Base-by-base conservation (phyloP, 2,329 filamentous ascomycete species). In the Phoma sp. region DNA sequence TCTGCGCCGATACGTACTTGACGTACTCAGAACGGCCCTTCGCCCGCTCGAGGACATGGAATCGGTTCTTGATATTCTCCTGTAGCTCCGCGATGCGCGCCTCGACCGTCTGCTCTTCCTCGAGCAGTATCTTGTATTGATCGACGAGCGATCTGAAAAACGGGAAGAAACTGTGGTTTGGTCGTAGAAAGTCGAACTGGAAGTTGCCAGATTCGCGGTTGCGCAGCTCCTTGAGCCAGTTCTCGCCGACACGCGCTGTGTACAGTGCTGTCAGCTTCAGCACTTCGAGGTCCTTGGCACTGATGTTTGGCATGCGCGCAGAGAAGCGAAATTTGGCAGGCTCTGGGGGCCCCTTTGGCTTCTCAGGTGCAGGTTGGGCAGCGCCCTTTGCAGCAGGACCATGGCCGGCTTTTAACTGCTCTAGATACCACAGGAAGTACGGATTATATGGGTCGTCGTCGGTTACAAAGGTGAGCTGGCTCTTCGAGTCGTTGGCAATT, bases 261-360 rank as follows among this genome's bases (percentile, higher is more conserved):
- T 95, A 97, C 24, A 96, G 81, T 19, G 95, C 95, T 32, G 94
- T 96, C 70, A 96, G 78, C 60, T 83, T 84, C 55, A 88, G 79
- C 22, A 88, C 82, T 48, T 88, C 86, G 58, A 98, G 80, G 82
- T 99, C 95, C 76, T 96, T 91, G 62, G 96, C 92, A 77, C 89
- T 96, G 78, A 99, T 96, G 65, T 93, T 94, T 54, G 95, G 95
- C 91, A 98, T 96, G 73, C 93, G 90, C 65, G 95, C 93, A 51
- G 92, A 96, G 79, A 97, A 99, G 65, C 90, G 86, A 71, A 96
- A 98, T 68, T 93, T 89, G 53, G 90, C 85, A 15, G 95, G 95
- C 70, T 93, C 87, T 38, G 89, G 87, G 7, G 94, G 94, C 21
- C 93, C 94, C 75, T 90, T 85, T 38, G 91, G 88, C 72, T 90